phyloP scores from a whole-genome alignment of 108 stramenopile species.

The Cyclotella kingstonii region DNA sequence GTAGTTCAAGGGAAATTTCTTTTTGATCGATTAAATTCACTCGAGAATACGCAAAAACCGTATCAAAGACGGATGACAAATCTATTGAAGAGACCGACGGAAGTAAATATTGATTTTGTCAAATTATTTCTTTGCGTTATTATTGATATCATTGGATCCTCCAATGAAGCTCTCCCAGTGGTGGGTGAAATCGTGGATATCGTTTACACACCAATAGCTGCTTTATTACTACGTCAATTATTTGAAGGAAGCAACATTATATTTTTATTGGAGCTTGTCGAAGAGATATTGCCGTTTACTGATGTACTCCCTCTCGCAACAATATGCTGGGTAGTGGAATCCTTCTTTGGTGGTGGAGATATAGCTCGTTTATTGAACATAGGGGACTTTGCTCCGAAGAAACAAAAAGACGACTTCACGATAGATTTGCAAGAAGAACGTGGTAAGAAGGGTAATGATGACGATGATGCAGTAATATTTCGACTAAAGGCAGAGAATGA shows the following conservation, averaged over 20 bases:
- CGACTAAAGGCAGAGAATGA: too few relatives aligned
- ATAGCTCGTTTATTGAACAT: constrained; percentile 52
- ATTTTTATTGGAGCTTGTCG: constrained; percentile 65
- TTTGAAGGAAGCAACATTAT: constrained; percentile 64
- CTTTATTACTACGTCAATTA: constrained; percentile 44
- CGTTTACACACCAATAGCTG: constrained; percentile 62
- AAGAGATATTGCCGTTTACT: constrained; percentile 83
- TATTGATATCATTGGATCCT: constrained; percentile 62
- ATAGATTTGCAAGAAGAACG: too few relatives aligned
- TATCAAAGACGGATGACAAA: background rate
- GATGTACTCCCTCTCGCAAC: constrained; percentile 77
- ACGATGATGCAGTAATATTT: too few relatives aligned
- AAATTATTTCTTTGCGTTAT: constrained; percentile 60
- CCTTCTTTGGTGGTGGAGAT: constrained; percentile 52
- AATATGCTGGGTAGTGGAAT: constrained; percentile 72
- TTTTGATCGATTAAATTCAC: background rate
- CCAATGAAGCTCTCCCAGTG: constrained; percentile 64
- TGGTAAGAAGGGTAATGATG: too few relatives aligned
- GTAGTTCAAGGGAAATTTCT: constrained; percentile 18
- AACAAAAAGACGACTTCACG: too few relatives aligned
- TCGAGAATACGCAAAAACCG: background rate
- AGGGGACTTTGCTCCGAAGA: constrained; percentile 30
- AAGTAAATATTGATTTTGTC: constrained; percentile 40
- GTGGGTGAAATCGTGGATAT: constrained; percentile 68
- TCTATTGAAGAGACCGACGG: background rate